phyloP scores from a whole-genome alignment of 441 rosid genomes.

The Syzygium malaccense region DNA sequence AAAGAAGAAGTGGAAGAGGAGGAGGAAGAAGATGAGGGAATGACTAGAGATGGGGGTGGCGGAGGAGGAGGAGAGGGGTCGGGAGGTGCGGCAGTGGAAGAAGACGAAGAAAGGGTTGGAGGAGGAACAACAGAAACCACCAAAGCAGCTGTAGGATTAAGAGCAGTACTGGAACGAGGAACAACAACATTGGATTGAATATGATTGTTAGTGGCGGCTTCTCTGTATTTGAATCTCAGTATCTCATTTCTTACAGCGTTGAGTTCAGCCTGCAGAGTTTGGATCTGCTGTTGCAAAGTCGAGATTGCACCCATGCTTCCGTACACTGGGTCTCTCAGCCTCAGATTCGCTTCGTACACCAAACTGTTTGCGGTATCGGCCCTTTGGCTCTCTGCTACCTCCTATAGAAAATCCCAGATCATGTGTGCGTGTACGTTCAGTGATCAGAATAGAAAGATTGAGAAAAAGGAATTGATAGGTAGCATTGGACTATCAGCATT shows the following conservation, averaged over 20 bases:
- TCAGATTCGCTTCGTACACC: conserved; percentile 4
- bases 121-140: not conserved
- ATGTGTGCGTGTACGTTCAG: not conserved
- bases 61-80: not conserved
- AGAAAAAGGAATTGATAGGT: too few species aligned
- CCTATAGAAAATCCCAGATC: not conserved
- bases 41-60: not conserved
- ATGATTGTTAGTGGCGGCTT: not conserved
- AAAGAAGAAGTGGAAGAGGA: conserved; percentile 4
- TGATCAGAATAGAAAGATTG: not conserved
- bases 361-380: conserved; percentile 3
- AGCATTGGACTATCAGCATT: not conserved
- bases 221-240: not conserved
- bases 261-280: not conserved
- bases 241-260: not conserved
- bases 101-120: not conserved
- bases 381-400: conserved; percentile 5
- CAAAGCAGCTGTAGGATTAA: not conserved
- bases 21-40: not conserved
- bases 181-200: not conserved
- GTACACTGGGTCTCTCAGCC: conserved; percentile 6
- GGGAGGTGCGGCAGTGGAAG: not conserved
- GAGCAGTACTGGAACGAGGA: not conserved
- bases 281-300: not conserved
- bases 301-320: conserved; percentile 5